A percentile compares a stretch with the other conserved stretches of the same genome.
Evolutionary conservation across 768 basidiomycete species (phyloP).

Genomic region (Rubroboletus satanas): DNA sequence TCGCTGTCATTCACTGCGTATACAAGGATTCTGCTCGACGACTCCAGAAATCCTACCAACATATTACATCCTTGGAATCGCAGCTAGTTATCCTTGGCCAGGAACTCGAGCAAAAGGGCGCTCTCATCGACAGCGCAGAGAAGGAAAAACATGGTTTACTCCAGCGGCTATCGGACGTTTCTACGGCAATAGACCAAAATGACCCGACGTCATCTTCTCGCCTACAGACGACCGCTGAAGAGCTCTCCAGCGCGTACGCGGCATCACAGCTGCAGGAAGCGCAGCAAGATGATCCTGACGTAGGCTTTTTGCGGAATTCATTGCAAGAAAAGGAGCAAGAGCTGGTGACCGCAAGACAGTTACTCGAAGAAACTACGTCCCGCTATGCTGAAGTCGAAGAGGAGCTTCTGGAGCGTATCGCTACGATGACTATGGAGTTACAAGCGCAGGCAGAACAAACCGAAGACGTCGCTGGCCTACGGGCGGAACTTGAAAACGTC

Average conservation of each 20-base stretch:
- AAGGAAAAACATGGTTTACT: conserved; percentile 11
- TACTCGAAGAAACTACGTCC: conserved; percentile 32
- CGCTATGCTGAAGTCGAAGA: conserved; percentile 33
- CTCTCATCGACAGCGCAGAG: conserved; percentile 2
- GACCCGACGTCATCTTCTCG: neutral
- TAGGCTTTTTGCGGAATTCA: conserved; percentile 37
- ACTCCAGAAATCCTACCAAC: conserved; percentile 8
- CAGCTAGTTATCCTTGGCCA: conserved; percentile 11
- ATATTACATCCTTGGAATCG: conserved; percentile 15
- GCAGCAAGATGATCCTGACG: conserved; percentile 14
- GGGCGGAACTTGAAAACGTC: conserved; percentile 24
- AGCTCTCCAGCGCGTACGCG: neutral
- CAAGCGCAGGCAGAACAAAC: conserved; percentile 9
- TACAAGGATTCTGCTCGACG: conserved; percentile 15
- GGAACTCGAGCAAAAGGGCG: conserved; percentile 13
- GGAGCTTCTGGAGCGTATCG: conserved; percentile 28
- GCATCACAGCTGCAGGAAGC: neutral
- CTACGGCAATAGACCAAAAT: neutral
- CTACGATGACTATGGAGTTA: conserved; percentile 17
- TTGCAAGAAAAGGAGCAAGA: conserved; percentile 35
- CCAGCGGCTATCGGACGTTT: conserved; percentile 7
- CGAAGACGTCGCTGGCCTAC: conserved; percentile 21
- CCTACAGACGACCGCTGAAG: conserved; percentile 1
- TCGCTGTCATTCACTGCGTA: conserved; percentile 20
- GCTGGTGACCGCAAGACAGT: conserved; percentile 34